Base-by-base conservation (phyloP, 2,329 filamentous ascomycete species). In the Verticillium albo-atrum region DNA sequence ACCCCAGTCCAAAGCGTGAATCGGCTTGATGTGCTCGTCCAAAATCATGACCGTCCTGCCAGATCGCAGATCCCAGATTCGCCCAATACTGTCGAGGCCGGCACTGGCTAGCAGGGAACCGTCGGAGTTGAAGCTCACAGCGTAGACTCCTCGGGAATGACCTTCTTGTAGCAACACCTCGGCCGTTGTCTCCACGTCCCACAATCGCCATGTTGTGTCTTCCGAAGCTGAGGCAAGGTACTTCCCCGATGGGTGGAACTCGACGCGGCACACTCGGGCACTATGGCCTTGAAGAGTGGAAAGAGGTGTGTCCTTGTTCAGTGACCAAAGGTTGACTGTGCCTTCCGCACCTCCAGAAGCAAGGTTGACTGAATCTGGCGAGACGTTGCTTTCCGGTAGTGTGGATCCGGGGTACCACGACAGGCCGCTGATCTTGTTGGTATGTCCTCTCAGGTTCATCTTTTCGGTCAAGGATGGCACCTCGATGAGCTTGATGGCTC, bases 41-140 rank as follows among this genome's bases (percentile, higher is more conserved):
- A 99, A 81, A 65, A 98, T 91, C 91, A 97, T 97, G 63, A 97
- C 91, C 0, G 94, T 97, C 60, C 95, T 85, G 14, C 95, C 95
- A 1, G 92, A 95, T 58, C 95, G 85, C 37, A 98, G 73, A 77
- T 99, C 95, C 95, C 95, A 99, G 60, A 99, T 89, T 51, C 95
- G 87, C 3, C 94, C 95, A 58, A 97, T 94, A 68, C 92, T 96
- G 77, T 99, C 95, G 30, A 97, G 80, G 2, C 95, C 95, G n/a
- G 90, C 95, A 68, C 90, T 96, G 1, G 93, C 94, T 30, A 98
- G 77, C 1, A 99, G 81, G 2, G 92, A 96, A 1, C 95, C 95
- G 70, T 99, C 95, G 0, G 84, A 84, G 71, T 96, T 97, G 78
- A 98, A 98, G 69, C 87, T 87, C 56, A 98, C 84, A 0, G 92